Conservation (phyloP, 805 yeast genomes). For the Wickerhamiella brachini region DNA sequence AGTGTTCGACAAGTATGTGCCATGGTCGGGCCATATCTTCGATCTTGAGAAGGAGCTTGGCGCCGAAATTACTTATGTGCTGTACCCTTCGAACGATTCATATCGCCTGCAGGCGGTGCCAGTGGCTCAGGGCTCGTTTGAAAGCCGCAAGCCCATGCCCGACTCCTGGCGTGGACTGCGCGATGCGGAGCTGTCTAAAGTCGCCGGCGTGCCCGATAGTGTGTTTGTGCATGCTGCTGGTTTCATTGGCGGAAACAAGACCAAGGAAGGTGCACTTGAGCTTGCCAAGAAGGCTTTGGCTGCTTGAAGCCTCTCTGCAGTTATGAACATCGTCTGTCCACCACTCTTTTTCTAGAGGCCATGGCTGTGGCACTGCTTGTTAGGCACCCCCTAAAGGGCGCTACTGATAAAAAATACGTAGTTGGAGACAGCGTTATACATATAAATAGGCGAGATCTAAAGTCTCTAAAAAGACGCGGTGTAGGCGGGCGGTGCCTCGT, state of each 20-base stretch:
- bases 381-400: too few species aligned
- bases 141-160: slow-evolving; percentile 76
- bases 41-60: slow-evolving; percentile 28
- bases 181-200: slow-evolving; percentile 63
- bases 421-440: too few species aligned
- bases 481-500: slow-evolving; percentile 15
- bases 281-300: slow-evolving; percentile 42
- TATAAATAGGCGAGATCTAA: too few species aligned
- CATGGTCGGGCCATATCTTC: slow-evolving; percentile 92
- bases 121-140: slow-evolving; percentile 62
- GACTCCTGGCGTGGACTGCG: slow-evolving; percentile 92
- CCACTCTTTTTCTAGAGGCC: too few species aligned
- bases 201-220: slow-evolving; percentile 74
- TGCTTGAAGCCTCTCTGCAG: too few species aligned
- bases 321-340: too few species aligned
- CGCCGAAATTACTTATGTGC: slow-evolving; percentile 55
- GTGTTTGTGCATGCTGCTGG: slow-evolving; percentile 91
- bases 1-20: slow-evolving; percentile 62
- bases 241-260: slow-evolving; percentile 86
- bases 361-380: too few species aligned
- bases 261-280: slow-evolving; percentile 61
- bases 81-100: slow-evolving; percentile 57
- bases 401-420: too few species aligned
- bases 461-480: slow-evolving; percentile 4
- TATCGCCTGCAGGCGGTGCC: slow-evolving; percentile 93